Base-by-base conservation (phyloP, 2,329 filamentous ascomycete species). In the Daldinia sp. region DNA sequence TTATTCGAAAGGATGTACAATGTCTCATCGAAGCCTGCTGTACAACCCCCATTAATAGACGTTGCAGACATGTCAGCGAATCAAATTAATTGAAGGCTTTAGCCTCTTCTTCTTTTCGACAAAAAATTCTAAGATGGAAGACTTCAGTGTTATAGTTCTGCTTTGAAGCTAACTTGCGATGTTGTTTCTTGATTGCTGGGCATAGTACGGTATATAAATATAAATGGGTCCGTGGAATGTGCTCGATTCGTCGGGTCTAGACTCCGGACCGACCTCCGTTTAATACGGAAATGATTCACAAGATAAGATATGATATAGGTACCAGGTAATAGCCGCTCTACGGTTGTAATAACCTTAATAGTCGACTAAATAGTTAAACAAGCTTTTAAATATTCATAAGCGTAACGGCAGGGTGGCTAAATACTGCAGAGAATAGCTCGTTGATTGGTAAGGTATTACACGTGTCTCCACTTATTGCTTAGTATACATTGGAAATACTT, bases 401-500 rank as follows among this genome's bases (percentile, higher is more conserved):
- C 44, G 51, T 57, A 58, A 54, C 44, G 37, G 54, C 28, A 53
- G 6, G 42, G 48, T 63, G 65, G 68, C 62, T 68, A 65, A 63
- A 68, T 65, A 44, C 39, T 23, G 58, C 51, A 58, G 42, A 55
- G 28, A 57, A 50, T 23, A 37, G 20, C 4, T 1, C 15, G 9
- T 51, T 51, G 46, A 51, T 51, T 71, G 67, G 67, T 71, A 71
- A 71, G 64, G 56, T 50, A 67, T 18, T 10, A 53, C 15, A n/a
- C 5, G 6, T n/a, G 18, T 9, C 55, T 39, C 63, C 69, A 69
- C 69, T 65, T 65, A 65, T 53, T 51, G 67, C 69, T 71, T 71
- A 71, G 55, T 67, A 67, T 55, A 65, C 63, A 65, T 69, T 69
- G 65, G 58, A 68, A 70, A 70, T 70, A 55, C 62, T 55, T 60